Evolutionary conservation across 805 yeast genomes (phyloP).

Genomic region (Lachancea sp.): DNA sequence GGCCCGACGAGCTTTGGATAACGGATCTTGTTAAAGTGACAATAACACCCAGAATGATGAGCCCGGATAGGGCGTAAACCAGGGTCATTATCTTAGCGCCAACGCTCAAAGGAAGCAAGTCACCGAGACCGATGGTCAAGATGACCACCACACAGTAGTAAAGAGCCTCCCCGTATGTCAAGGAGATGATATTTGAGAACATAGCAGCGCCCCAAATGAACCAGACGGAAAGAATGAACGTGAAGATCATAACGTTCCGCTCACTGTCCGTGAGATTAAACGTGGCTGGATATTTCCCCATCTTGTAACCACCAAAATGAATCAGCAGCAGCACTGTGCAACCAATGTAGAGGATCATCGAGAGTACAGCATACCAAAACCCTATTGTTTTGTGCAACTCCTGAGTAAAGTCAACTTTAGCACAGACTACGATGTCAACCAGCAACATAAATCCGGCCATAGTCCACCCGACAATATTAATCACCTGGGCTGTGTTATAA

Average conservation of each 20-base stretch:
- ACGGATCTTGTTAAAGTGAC: conserved; percentile 63
- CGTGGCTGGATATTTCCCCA: conserved; percentile 58
- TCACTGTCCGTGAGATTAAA: conserved; percentile 65
- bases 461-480: conserved; percentile 61
- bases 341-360: conserved; percentile 52
- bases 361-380: conserved; percentile 71
- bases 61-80: conserved; percentile 62
- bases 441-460: conserved; percentile 50
- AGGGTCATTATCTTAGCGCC: conserved; percentile 54
- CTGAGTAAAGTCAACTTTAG: conserved; percentile 16
- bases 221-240: conserved; percentile 62
- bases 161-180: conserved; percentile 58
- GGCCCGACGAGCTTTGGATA: conserved; percentile 52
- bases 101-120: conserved; percentile 48
- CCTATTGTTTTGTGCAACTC: conserved; percentile 45
- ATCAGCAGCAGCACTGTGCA: conserved; percentile 48
- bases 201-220: conserved; percentile 62
- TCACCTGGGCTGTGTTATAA: conserved; percentile 54
- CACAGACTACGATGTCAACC: conserved; percentile 31
- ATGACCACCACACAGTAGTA: conserved; percentile 70
- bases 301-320: conserved; percentile 57
- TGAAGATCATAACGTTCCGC: conserved; percentile 66
- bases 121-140: conserved; percentile 79
- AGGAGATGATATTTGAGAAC: conserved; percentile 40
- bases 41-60: conserved; percentile 66